These are phyloP conservation scores for Anethum foeniculum DNA, from an alignment of 140 eudicot genomes.

Conservation along the genomic window DNA sequence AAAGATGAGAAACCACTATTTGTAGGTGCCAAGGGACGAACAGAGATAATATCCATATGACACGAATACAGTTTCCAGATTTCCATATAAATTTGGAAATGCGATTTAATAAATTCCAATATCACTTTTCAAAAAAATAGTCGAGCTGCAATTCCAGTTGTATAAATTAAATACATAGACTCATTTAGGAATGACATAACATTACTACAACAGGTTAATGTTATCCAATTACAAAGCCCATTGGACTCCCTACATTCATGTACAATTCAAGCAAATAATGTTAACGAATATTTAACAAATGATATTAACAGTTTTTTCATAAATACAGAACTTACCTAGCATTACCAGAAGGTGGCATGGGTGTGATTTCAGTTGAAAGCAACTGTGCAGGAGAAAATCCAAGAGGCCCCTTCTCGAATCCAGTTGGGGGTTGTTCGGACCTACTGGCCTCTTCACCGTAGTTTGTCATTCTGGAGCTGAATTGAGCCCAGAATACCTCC, in stretches of 20 bases:
- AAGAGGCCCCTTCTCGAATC: no score
- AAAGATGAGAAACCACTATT: background rate
- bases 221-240: background rate
- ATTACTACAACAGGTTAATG: background rate
- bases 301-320: background rate
- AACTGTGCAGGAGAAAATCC: background rate
- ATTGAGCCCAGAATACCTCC: constrained; percentile 23
- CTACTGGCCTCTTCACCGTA: background rate
- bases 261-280: background rate
- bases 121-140: background rate
- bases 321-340: background rate
- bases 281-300: background rate
- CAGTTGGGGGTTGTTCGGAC: no score
- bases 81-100: background rate
- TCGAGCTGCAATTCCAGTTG: background rate
- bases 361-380: background rate
- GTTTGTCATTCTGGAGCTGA: background rate
- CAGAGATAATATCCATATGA: background rate
- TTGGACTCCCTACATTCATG: background rate
- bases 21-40: background rate
- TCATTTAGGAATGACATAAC: background rate
- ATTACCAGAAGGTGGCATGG: constrained; percentile 5
- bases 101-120: background rate
- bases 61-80: background rate
- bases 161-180: no score